Base-by-base conservation (phyloP, 805 yeast species). In the Candida sonorensis region DNA sequence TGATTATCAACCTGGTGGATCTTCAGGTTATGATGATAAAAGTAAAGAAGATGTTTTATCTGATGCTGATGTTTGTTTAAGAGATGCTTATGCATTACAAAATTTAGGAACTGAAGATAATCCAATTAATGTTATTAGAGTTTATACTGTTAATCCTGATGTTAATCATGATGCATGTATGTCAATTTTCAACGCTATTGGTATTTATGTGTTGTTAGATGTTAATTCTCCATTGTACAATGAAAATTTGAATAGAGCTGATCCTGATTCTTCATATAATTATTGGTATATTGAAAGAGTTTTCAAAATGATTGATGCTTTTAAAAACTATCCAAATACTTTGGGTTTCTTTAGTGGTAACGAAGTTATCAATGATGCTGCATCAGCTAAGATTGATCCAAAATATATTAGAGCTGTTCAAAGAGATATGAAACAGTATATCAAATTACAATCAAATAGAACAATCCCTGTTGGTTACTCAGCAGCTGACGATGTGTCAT, bases 1-100 rank as follows among this genome's bases (percentile, higher is more conserved):
- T 25, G 97, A 86, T 58, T 88, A 88, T 58, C 94, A 85, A 59
- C 94, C 90, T 0, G 96, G 97, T 42, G 97, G 96, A 2, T 79
- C 95, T 0, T 82, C 94, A 1, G 69, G 62, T 12, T 75, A 66
- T 46, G 45, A 57, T 13, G 46, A 47, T 21, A 62, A 38, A 27
- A 42, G 38, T 28, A 51, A 30, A 1, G 42, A 52, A 10, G 96
- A 88, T 55, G 87, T 85, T 2, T 64, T 88, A 23, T 69, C 87
- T 10, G 83, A 85, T 46, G 67, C 73, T 2, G 73, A 67, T 16
- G 65, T 62, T 17, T 88, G 96, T 59, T 72, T 74, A 41, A 75
- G 97, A 56, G 97, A 88, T 55, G 83, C 87, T 23, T 72, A 66
- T 48, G 74, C 74, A 36, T 72, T 88, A 51, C 84, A 81, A 61